A percentile compares a stretch with the other conserved stretches of the same genome.
Conservation (phyloP, 495 filamentous ascomycete species). For the Penicillium daleae region DNA sequence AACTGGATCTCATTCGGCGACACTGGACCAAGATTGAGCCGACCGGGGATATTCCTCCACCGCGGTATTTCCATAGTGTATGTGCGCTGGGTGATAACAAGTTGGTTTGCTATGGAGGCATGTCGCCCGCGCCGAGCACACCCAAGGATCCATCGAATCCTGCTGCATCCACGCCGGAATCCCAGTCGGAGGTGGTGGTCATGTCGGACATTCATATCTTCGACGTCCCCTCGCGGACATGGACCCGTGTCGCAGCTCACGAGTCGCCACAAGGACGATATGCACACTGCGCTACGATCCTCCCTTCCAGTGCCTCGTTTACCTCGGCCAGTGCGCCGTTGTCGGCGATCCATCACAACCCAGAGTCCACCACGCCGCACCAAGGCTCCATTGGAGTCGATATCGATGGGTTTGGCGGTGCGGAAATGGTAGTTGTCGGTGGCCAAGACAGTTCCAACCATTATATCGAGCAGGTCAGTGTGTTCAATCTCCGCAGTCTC, state of each 20-base stretch:
- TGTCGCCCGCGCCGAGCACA: conserved; percentile 74
- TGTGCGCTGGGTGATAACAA: conserved; percentile 93
- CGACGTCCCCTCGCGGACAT: conserved; percentile 81
- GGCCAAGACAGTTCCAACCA: conserved; percentile 97
- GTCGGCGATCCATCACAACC: conserved; percentile 87
- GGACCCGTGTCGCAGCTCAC: conserved; percentile 79
- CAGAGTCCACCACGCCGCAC: conserved; percentile 74
- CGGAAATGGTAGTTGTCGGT: conserved; percentile 96
- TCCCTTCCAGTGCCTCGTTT: conserved; percentile 85
- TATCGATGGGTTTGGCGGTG: conserved; percentile 87
- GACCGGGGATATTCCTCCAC: conserved; percentile 81
- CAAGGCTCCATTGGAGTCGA: conserved; percentile 83
- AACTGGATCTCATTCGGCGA: conserved; percentile 84
- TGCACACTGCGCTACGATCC: conserved; percentile 92
- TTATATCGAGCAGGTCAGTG: conserved; percentile 97
- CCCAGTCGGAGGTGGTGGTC: conserved; percentile 87
- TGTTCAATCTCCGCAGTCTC: conserved; percentile 94
- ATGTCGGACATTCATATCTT: conserved; percentile 99
- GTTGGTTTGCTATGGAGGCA: conserved; percentile 95
- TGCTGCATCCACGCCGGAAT: conserved; percentile 55
- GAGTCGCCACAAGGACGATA: conserved; percentile 93
- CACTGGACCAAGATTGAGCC: conserved; percentile 92
- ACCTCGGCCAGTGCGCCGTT: conserved; percentile 79
- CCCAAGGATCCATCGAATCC: conserved; percentile 46
- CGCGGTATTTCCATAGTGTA: conserved; percentile 95